Evolutionary conservation across 1,284 basidiomycete species (phyloP), one percentile per base, ranked within the genome.

Genomic region (Trichosporon sp.): DNA sequence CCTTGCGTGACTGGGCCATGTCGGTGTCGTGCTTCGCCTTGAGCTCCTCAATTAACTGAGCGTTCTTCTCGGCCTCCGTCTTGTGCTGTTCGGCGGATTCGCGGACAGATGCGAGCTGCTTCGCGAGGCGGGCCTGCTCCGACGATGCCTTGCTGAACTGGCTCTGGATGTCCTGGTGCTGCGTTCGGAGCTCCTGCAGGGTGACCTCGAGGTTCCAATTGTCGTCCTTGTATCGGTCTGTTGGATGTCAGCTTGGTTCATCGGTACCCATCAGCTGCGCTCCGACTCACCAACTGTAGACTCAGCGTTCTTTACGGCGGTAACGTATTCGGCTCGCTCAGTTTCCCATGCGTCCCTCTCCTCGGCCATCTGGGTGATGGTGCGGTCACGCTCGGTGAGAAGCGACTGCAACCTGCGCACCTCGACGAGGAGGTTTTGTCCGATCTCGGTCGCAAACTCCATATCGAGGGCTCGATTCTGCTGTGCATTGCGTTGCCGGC

Each of bases 201-300:
- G 86, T 86, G 56, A 97, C 91, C 82, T 98, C 94, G 68, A 98
- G 88, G 76, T 97, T 95, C 95, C 95, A 98, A 78, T 96, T 97
- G 81, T 95, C 93, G 80, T 97, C 93, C 82, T 94, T 95, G 86
- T 88, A 95, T 65, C 92, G 91, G 59, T 85, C 83, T 80, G 69
- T 46, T 5, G 16, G n/a, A n/a, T n/a, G 56, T 58, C 13, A 60
- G 49, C 32, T 58, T 56, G n/a, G n/a, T n/a, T n/a, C n/a, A n/a
- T n/a, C 19, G 13, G 8, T 25, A 6, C 2, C 16, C 3, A 31
- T 4, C 19, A 37, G 40, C 27, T 23, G 2, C 5, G 13, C n/a
- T 8, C 4, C 10, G 16, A 81, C 86, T 64, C 72, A 89, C 90
- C 91, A 61, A 89, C 85, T 67, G 83, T 89, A 75, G 87, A 85